Conservation (phyloP, 1,284 basidiomycete species). For the Ganoderma boninense region DNA sequence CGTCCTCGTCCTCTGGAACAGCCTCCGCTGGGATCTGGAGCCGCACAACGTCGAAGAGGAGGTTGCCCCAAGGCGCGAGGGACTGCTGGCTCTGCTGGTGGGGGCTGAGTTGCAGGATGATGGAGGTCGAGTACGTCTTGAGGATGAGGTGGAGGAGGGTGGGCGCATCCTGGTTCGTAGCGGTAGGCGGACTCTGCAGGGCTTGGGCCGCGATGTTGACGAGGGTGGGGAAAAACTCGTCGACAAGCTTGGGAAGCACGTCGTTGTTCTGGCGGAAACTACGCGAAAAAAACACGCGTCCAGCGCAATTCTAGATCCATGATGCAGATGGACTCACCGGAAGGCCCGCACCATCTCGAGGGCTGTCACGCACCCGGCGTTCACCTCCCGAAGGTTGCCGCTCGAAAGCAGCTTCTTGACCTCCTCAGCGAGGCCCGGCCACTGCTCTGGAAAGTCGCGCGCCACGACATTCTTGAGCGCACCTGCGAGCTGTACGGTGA, state of each 20-base stretch:
- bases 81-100: slow-evolving; percentile 81
- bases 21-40: slow-evolving; percentile 69
- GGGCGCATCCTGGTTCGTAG: slow-evolving; percentile 71
- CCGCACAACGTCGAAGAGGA: slow-evolving; percentile 82
- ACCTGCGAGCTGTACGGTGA: slow-evolving; percentile 78
- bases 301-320: not conserved
- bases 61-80: slow-evolving; percentile 84
- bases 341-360: slow-evolving; percentile 82
- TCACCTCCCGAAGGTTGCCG: slow-evolving; percentile 72
- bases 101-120: slow-evolving; percentile 71
- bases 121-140: slow-evolving; percentile 84
- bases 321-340: slow-evolving; percentile 46
- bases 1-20: slow-evolving; percentile 76
- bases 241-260: slow-evolving; percentile 65
- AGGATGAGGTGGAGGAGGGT: slow-evolving; percentile 83
- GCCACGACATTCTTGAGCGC: slow-evolving; percentile 76
- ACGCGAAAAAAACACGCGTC: not conserved
- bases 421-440: slow-evolving; percentile 70
- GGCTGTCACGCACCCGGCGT: slow-evolving; percentile 79
- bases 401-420: slow-evolving; percentile 72
- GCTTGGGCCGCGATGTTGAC: slow-evolving; percentile 74
- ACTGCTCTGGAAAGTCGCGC: slow-evolving; percentile 79
- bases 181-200: slow-evolving; percentile 64
- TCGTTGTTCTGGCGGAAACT: slow-evolving; percentile 75
- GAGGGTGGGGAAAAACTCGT: slow-evolving; percentile 75